Evolutionary conservation across 2,329 filamentous ascomycete genomes (phyloP).

Genomic region (Neobulgaria alba): DNA sequence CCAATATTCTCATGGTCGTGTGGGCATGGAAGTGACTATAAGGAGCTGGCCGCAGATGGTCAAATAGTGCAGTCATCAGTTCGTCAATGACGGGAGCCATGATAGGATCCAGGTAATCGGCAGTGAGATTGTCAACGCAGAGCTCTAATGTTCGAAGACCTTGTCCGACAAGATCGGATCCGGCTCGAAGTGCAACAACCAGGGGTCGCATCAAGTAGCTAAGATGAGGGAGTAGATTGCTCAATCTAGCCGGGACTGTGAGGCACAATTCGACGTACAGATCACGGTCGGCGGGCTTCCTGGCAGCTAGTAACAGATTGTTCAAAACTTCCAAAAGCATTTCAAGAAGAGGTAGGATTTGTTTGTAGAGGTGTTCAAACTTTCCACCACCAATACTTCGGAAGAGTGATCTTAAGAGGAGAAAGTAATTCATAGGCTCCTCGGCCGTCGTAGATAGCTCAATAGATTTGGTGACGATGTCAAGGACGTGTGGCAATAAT

Average conservation of each 20-base stretch:
- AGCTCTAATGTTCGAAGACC: slow-evolving; percentile 88
- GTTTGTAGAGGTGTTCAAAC: slow-evolving; percentile 97
- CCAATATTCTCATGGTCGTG: slow-evolving; percentile 93
- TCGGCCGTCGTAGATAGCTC: slow-evolving; percentile 91
- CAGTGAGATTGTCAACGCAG: slow-evolving; percentile 95
- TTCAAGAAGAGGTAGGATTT: slow-evolving; percentile 89
- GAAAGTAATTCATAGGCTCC: slow-evolving; percentile 98
- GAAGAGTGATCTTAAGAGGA: slow-evolving; percentile 85
- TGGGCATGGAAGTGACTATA: slow-evolving; percentile 98
- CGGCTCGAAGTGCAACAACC: slow-evolving; percentile 87
- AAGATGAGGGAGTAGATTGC: slow-evolving; percentile 88
- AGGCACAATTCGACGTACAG: slow-evolving; percentile 95
- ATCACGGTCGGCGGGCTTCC: slow-evolving; percentile 84
- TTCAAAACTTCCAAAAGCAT: slow-evolving; percentile 98
- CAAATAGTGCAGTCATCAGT: slow-evolving; percentile 94
- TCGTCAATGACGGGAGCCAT: slow-evolving; percentile 99
- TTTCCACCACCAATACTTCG: slow-evolving; percentile 93
- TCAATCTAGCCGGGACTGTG: slow-evolving; percentile 88
- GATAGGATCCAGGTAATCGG: slow-evolving; percentile 95
- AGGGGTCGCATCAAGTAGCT: slow-evolving; percentile 96
- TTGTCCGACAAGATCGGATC: slow-evolving; percentile 89
- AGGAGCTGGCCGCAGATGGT: slow-evolving; percentile 85
- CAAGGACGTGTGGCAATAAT: slow-evolving; percentile 87
- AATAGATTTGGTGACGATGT: slow-evolving; percentile 95
- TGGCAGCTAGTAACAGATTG: slow-evolving; percentile 81